Percentiles rank a stretch among this genome's conserved stretches.
phyloP scores from a whole-genome alignment of 768 basidiomycete species.

The Pholiota molesta region DNA sequence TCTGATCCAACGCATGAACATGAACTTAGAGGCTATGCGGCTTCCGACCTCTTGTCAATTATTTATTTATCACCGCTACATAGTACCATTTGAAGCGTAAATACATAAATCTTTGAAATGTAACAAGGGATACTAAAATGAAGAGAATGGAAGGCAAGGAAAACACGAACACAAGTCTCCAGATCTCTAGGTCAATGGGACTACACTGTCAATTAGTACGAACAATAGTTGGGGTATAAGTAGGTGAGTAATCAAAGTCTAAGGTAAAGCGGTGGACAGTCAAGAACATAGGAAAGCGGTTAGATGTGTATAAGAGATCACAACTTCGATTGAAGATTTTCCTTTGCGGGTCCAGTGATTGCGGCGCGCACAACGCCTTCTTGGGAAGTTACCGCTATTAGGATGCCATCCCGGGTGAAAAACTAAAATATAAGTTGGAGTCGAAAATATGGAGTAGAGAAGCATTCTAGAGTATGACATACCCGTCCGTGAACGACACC shows the following conservation, averaged over 20 bases:
- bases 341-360: constrained; percentile 41
- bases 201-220: background rate
- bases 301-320: background rate
- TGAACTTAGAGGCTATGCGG: too few relatives aligned
- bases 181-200: background rate
- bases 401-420: constrained; percentile 64
- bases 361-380: constrained; percentile 77
- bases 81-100: too few relatives aligned
- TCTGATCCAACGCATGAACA: too few relatives aligned
- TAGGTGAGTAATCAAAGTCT: background rate
- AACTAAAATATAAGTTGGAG: constrained; percentile 42
- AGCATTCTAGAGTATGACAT: constrained; percentile 24
- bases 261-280: background rate
- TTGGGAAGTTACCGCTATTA: constrained; percentile 79
- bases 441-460: background rate
- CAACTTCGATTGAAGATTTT: constrained; percentile 15
- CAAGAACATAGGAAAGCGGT: too few relatives aligned
- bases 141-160: too few relatives aligned
- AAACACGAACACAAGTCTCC: too few relatives aligned
- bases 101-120: too few relatives aligned
- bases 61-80: too few relatives aligned
- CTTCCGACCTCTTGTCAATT: too few relatives aligned
- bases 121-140: too few relatives aligned
- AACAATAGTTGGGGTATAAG: background rate
- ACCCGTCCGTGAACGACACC: constrained; percentile 75